phyloP scores from a whole-genome alignment of 495 filamentous ascomycete genomes.

The Neurospora sp. region DNA sequence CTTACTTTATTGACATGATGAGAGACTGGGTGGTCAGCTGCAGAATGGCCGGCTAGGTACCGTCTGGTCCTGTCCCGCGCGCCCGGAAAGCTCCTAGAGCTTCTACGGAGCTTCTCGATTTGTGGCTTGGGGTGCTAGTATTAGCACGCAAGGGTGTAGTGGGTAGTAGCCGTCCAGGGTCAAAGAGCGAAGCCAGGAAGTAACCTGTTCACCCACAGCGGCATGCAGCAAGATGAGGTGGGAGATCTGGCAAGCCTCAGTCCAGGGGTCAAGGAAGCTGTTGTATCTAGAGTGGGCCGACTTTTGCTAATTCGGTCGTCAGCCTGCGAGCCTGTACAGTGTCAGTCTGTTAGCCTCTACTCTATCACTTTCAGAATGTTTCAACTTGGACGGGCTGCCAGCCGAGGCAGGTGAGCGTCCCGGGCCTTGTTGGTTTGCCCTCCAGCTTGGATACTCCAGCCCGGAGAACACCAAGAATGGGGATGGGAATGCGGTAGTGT shows the following conservation, averaged over 20 bases:
- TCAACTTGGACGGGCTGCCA: not conserved
- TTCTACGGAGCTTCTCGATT: slow-evolving; percentile 26
- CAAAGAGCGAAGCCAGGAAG: slow-evolving; percentile 2
- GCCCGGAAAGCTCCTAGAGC: slow-evolving; percentile 6
- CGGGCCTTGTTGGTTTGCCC: not conserved
- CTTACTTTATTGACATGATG: slow-evolving; percentile 63
- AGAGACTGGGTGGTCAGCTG: slow-evolving; percentile 34
- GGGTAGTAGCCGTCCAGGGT: slow-evolving; percentile 10
- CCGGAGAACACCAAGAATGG: not conserved
- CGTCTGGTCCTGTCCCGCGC: slow-evolving; percentile 21
- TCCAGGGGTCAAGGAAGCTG: not conserved
- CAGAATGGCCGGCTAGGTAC: slow-evolving; percentile 21
- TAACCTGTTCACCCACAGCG: slow-evolving; percentile 14
- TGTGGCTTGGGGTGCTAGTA: slow-evolving; percentile 14
- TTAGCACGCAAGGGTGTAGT: slow-evolving; percentile 20
- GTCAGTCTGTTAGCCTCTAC: not conserved
- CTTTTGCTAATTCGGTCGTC: slow-evolving; percentile 1
- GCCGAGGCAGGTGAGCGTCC: not conserved
- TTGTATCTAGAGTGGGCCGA: slow-evolving; percentile 11
- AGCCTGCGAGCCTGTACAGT: not conserved
- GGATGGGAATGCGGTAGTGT: not conserved
- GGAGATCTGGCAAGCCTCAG: slow-evolving; percentile 18
- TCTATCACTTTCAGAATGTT: not conserved
- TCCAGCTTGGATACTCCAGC: not conserved
- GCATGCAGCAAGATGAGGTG: slow-evolving; percentile 11